Conservation (phyloP, 164 flowering plant genomes). For the Magnolia kwangsiensis region DNA sequence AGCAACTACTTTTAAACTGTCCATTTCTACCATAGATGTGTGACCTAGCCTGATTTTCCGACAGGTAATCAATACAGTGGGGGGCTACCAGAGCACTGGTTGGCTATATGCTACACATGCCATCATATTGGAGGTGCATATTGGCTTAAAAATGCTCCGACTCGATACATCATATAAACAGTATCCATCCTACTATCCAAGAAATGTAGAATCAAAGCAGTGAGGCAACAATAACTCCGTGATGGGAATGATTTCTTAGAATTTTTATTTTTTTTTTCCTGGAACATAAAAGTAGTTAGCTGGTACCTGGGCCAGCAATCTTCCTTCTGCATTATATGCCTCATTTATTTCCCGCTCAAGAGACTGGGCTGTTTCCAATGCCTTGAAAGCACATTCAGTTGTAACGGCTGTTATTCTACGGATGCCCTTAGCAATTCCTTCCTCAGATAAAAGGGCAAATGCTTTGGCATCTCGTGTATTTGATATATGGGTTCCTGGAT, state of each 20-base stretch:
- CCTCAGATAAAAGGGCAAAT: conserved; percentile 90
- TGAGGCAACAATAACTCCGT: not conserved
- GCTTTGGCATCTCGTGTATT: conserved; percentile 93
- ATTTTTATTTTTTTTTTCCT: not conserved
- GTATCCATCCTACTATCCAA: not conserved
- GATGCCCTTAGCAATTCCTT: conserved; percentile 91
- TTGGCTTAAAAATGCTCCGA: too few relatives aligned
- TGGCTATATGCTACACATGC: too few relatives aligned
- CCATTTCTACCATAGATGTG: too few relatives aligned
- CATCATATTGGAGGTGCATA: too few relatives aligned
- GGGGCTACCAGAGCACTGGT: too few relatives aligned
- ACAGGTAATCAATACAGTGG: too few relatives aligned
- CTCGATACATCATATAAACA: too few relatives aligned
- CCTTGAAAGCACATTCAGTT: conserved; percentile 64
- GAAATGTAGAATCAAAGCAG: not conserved
- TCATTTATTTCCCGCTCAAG: conserved; percentile 76
- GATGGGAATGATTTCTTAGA: not conserved
- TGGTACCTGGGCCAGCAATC: conserved; percentile 70
- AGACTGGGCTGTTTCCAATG: conserved; percentile 51
- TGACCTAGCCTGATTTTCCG: too few relatives aligned
- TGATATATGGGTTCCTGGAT: conserved; percentile 87
- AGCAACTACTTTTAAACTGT: too few relatives aligned
- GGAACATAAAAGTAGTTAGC: not conserved
- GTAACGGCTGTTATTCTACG: conserved; percentile 95
- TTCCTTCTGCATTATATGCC: conserved; percentile 53